Evolutionary conservation across 1,284 basidiomycete genomes (phyloP).

Genomic region (Polyporus tsugae): DNA sequence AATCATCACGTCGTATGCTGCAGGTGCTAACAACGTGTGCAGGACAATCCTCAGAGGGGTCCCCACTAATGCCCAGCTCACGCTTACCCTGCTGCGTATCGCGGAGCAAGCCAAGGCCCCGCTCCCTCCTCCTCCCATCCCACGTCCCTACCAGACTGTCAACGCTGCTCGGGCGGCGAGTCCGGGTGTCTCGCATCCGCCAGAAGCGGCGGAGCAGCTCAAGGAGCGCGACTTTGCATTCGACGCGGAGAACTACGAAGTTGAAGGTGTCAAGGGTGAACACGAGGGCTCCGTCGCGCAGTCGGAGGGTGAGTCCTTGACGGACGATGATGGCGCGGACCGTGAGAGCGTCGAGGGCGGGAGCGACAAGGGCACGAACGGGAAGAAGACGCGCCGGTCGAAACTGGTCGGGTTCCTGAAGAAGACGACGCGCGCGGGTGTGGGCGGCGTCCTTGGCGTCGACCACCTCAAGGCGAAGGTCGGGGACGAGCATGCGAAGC

Average conservation of each 20-base stretch:
- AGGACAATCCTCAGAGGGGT: conserved; percentile 58
- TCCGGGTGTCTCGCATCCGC: conserved; percentile 18
- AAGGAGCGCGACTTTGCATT: conserved; percentile 34
- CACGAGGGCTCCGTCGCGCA: conserved; percentile 5
- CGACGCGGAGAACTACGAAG: conserved; percentile 36
- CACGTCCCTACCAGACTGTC: conserved; percentile 36
- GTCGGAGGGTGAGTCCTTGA: no score
- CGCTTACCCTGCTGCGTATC: no score
- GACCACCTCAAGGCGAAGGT: no score
- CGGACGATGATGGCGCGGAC: no score
- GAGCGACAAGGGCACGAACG: no score
- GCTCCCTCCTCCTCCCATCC: conserved; percentile 43
- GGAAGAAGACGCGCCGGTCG: no score
- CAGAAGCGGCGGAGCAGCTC: conserved; percentile 30
- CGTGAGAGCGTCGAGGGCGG: no score
- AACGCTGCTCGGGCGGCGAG: conserved; percentile 14
- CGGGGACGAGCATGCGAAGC: no score
- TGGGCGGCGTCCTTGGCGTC: no score
- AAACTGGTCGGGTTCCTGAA: no score
- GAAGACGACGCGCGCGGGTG: no score
- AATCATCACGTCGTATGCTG: not conserved
- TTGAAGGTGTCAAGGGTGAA: conserved; percentile 35
- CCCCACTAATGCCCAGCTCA: conserved; percentile 55
- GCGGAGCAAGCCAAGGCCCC: conserved; percentile 50
- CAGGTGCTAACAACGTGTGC: not conserved